Base-by-base conservation (phyloP, 805 yeast genomes). In the Candida sithepensis region DNA sequence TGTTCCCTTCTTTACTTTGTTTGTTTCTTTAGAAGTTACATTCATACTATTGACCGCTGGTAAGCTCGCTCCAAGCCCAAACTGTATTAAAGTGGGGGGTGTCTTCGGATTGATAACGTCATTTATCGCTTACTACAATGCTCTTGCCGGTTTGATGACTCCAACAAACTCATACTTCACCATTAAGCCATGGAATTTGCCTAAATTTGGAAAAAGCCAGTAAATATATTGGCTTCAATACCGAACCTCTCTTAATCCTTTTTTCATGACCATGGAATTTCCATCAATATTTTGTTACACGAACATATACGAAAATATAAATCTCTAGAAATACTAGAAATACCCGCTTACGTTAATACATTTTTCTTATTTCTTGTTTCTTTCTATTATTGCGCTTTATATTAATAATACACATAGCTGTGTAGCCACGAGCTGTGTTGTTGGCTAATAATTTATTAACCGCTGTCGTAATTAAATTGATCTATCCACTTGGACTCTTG, bases 91-190 rank as follows among this genome's bases (percentile, higher is more conserved):
- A 49, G 87, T 84, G 10, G 88, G 82, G 39, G 90, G 90, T 54
- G 73, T 79, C 14, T 43, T 79, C 13, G 89, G 88, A 41, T 69
- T 83, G n/a, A 68, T 83, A 5, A 77, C 82, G 21, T 75, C 87
- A 0, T 70, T 81, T 51, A 61, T 80, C 41, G 85, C 85, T 1
- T 84, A 84, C 82, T 83, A 82, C 59, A 82, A 82, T 60, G 88
- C 88, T 4, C 79, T 72, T 53, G 85, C 86, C 2, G 89, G 88
- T 72, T 61, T 79, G 34, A 80, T 88, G 28, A 85, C 76, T 48
- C 69, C 68, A 32, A 84, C 81, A 58, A 86, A 85, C 65, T 70
- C 88, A 3, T 84, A 82, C 61, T 41, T 84, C 40, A 68, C 74
- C 14, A 57, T 68, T 38, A 56, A 46, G 39, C 66, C 64, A 13